Evolutionary conservation across 371 early-diverging fungal genomes (phyloP).

Genomic region (Syncephalis plumigaleata): DNA sequence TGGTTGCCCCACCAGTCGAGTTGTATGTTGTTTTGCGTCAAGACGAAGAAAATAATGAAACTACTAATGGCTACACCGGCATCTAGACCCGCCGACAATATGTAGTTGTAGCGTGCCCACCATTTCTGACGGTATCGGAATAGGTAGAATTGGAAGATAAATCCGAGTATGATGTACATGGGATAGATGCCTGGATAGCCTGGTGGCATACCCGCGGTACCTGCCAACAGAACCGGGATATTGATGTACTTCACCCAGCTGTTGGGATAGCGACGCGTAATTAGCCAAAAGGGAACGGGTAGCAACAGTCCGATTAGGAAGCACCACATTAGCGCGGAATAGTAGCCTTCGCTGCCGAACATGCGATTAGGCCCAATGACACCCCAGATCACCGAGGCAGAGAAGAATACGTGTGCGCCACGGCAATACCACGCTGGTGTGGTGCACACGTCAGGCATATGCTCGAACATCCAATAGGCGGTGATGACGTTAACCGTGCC

Average conservation of each 20-base stretch:
- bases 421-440: constrained; percentile 13
- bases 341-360: constrained; percentile 29
- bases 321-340: constrained; percentile 18
- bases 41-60: constrained; percentile 26
- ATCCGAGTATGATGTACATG: constrained; percentile 40
- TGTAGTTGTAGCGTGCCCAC: constrained; percentile 54
- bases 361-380: constrained; percentile 37
- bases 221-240: constrained; percentile 17
- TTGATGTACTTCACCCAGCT: constrained; percentile 8
- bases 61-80: constrained; percentile 38
- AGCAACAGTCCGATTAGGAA: constrained; percentile 18
- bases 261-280: constrained; percentile 15
- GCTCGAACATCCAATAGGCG: constrained; percentile 27
- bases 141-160: constrained; percentile 39
- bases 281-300: constrained; percentile 10
- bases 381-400: constrained; percentile 34
- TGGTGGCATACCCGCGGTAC: constrained; percentile 19
- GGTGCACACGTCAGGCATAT: constrained; percentile 26
- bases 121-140: constrained; percentile 30
- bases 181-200: constrained; percentile 13
- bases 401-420: constrained; percentile 14
- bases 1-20: constrained; percentile 15
- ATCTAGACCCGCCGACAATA: constrained; percentile 55
- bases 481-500: constrained; percentile 27
- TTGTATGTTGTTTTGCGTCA: constrained; percentile 11